These are phyloP conservation scores for Lolium multiflorum DNA, from an alignment of 176 grass and related monocot genomes.

Conservation along the genomic window DNA sequence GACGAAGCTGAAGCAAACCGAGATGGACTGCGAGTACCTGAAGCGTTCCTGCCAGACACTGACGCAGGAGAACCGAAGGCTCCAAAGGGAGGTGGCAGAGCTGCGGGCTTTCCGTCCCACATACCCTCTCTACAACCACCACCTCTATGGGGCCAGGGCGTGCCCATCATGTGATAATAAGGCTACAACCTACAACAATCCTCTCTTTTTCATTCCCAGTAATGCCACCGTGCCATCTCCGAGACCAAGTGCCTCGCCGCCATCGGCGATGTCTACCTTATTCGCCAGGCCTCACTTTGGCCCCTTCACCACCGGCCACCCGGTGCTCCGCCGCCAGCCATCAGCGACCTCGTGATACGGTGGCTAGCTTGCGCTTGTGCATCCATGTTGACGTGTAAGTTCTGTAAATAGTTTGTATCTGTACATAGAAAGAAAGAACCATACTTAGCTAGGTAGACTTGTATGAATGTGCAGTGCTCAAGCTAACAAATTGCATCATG, in stretches of 20 bases:
- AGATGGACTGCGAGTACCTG: constrained; percentile 56
- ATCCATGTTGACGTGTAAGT: not conserved
- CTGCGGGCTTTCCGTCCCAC: constrained; percentile 30
- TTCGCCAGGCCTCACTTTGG: constrained; percentile 36
- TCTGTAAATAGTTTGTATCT: not conserved
- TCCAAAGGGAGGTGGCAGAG: constrained; percentile 59
- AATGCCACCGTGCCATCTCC: not conserved
- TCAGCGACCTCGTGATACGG: constrained; percentile 41
- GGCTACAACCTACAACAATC: not conserved
- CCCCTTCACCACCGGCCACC: constrained; percentile 30
- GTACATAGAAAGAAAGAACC: constrained; percentile 1
- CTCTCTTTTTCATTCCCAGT: not conserved
- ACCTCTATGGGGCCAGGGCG: not conserved
- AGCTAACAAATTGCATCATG: not conserved
- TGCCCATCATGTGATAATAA: constrained; percentile 39
- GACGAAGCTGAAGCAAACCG: constrained; percentile 74
- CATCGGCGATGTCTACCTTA: not conserved
- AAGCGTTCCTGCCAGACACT: constrained; percentile 51
- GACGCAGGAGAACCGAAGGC: constrained; percentile 54
- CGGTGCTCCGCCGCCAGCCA: constrained; percentile 39
- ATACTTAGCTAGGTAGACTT: not conserved
- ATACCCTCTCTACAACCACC: constrained; percentile 26
- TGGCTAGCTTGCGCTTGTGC: not conserved
- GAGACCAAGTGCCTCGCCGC: not conserved
- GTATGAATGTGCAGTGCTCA: not conserved